phyloP scores from a whole-genome alignment of 352 stramenopile species.

The Globisporangium lucens region DNA sequence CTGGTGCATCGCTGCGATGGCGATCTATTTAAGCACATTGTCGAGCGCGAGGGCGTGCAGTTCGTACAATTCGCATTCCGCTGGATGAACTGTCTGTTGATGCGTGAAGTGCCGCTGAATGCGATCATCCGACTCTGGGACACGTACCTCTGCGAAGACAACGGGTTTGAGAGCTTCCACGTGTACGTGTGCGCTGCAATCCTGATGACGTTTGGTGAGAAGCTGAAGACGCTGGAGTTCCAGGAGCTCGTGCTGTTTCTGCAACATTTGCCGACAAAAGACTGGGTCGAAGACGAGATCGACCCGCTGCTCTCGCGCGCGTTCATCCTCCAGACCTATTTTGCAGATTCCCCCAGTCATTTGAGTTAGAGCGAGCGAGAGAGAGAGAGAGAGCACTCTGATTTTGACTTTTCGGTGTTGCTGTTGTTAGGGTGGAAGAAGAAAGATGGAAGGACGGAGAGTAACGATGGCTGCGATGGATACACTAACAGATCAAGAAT shows the following conservation, averaged over 20 bases:
- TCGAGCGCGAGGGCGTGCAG: slow-evolving; percentile 92
- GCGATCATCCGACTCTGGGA: slow-evolving; percentile 98
- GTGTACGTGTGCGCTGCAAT: slow-evolving; percentile 99
- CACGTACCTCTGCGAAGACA: slow-evolving; percentile 98
- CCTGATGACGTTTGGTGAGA: slow-evolving; percentile 95
- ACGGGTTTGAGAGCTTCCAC: slow-evolving; percentile 99
- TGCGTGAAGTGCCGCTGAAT: slow-evolving; percentile 95
- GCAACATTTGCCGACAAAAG: slow-evolving; percentile 95
- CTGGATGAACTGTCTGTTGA: slow-evolving; percentile 99
- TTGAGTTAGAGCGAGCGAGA: slow-evolving; percentile 31
- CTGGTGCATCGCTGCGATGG: slow-evolving; percentile 95
- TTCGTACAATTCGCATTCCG: slow-evolving; percentile 99
- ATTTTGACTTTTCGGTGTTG: not conserved
- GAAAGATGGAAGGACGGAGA: not conserved
- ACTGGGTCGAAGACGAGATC: slow-evolving; percentile 97
- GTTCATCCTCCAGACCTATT: slow-evolving; percentile 93
- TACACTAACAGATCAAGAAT: slow-evolving; percentile 6
- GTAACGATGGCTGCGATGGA: not conserved
- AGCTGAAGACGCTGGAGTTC: slow-evolving; percentile 96
- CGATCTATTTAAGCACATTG: slow-evolving; percentile 93
- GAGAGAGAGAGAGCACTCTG: not conserved
- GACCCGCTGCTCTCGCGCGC: slow-evolving; percentile 97
- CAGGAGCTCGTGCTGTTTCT: slow-evolving; percentile 97
- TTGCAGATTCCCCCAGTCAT: slow-evolving; percentile 81
- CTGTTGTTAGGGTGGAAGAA: not conserved